Evolutionary conservation across 805 yeast species (phyloP), one percentile per base, ranked within the genome.

Genomic region (Teunomyces funiuensis): DNA sequence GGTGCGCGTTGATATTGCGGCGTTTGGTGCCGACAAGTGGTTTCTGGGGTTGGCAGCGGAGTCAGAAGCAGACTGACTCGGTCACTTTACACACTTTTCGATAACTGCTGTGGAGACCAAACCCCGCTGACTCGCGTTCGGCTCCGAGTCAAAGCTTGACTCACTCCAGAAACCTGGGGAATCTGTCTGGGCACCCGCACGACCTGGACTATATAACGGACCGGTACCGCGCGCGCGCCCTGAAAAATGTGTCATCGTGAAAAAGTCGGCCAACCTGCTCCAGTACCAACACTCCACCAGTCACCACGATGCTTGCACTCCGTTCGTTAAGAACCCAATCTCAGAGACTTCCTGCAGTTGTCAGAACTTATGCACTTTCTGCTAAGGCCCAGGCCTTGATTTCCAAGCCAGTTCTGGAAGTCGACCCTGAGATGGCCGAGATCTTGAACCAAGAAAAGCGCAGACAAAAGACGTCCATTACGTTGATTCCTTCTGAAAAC

Each of bases 401-500:
- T 50, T 82, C 84, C 50, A 78, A 79, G 60, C 73, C 76, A 38
- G 76, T 78, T 30, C 58, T 59, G 49, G 88, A 82, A 43, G 79
- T 82, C 48, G 95, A 86, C 65, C 93, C 93, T 33, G 90, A 84
- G 62, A 85, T 85, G 64, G 84, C 82, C 41, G 71, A 71, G 30
- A 83, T 85, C 65, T 77, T 85, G 58, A 69, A 75, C 56, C 85
- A 83, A 63, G 99, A 93, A 72, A 84, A 83, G 62, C 74, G 74
- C 53, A 88, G 99, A 76, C 99, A 93, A 76, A 84, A 81, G 66
- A 89, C 87, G 68, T 90, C 97, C 33, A 85, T 93, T 55, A 91
- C 88, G 36, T 79, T 93, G 65, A 93, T 93, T 66, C 96, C 99
- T 23, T 87, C 96, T 41, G 99, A 93, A 74, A 93, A 93, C 71